Evolutionary conservation across 2,329 filamentous ascomycete species (phyloP), one percentile per base, ranked within the genome.

Genomic region (Chaetomium globosum): DNA sequence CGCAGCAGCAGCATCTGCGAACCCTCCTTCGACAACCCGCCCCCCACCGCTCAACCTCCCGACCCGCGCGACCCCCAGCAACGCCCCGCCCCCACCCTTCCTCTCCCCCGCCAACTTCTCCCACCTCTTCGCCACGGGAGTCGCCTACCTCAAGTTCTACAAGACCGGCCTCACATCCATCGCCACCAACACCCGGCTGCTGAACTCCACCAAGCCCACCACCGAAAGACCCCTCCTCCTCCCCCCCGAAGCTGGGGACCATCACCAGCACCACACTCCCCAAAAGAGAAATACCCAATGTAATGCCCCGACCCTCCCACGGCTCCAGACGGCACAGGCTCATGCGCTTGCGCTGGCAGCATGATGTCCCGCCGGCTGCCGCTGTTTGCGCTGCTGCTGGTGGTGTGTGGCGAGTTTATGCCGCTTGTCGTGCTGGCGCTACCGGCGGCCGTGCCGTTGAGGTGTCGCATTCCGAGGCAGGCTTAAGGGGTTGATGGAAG

Each of bases 321-420:
- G n/a, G n/a, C n/a, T n/a, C n/a, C n/a, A n/a, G n/a, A n/a, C n/a
- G n/a, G n/a, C n/a, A n/a, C 67, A 89, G 89, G 78, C 88, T 93
- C 69, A 83, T 96, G 1, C 77, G 90, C 59, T 80, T 80, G 66
- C 85, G 94, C 65, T 88, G 87, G 51, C 80, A 81, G 51, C 85
- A 90, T 72, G 95, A 98, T 75, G 78, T 92, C 54, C 79, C 86
- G n/a, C 88, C 88, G 92, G 28, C 81, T 97, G 60, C 92, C 93
- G 0, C 76, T 90, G 1, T 97, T 99, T 75, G 88, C 81, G 0
- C 67, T 96, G 3, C 79, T 97, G 58, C 82, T 97, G 7, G 72
- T 94, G 0, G 68, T 96, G 19, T 91, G 90, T 74, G 94, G 93
- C 30, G 94, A 98, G 77, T 89, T 96, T 78, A 91, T 93, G 1